These are phyloP conservation scores for Mycena haematopus DNA, from an alignment of 768 basidiomycete species.

Conservation along the genomic window DNA sequence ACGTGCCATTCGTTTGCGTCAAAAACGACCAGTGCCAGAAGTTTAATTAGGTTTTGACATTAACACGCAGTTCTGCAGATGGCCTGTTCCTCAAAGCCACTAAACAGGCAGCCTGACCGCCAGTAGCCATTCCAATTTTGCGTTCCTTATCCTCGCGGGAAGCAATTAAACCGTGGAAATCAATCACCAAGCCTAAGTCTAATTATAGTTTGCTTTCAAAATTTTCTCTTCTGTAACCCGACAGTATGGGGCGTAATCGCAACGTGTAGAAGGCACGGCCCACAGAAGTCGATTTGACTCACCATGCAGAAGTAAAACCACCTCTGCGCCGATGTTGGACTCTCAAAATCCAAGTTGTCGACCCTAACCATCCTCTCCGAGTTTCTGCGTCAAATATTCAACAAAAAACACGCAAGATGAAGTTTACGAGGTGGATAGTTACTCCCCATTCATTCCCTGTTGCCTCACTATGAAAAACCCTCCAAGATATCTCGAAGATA, in stretches of 20 bases:
- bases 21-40: conserved; percentile 13
- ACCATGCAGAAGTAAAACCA: conserved; percentile 7
- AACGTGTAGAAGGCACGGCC: conserved; percentile 18
- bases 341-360: not conserved
- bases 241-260: conserved; percentile 4
- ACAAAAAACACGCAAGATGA: conserved; percentile 45
- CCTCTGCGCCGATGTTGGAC: not conserved
- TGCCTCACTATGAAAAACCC: not conserved
- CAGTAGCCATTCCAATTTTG: not conserved
- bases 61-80: not conserved
- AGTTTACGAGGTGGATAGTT: conserved; percentile 59
- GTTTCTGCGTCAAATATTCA: not conserved
- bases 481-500: conserved; percentile 70
- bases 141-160: not conserved
- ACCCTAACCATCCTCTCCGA: not conserved
- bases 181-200: not conserved
- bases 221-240: not conserved
- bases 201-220: conserved; percentile 20
- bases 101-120: not conserved
- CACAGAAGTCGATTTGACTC: conserved; percentile 8
- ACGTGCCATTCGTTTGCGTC: conserved; percentile 25
- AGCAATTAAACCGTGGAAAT: conserved; percentile 17
- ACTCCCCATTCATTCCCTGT: not conserved
- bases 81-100: not conserved
- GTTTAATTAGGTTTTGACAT: conserved; percentile 14